Base-by-base conservation (phyloP, 768 basidiomycete genomes). In the Suillus fuscotomentosus region DNA sequence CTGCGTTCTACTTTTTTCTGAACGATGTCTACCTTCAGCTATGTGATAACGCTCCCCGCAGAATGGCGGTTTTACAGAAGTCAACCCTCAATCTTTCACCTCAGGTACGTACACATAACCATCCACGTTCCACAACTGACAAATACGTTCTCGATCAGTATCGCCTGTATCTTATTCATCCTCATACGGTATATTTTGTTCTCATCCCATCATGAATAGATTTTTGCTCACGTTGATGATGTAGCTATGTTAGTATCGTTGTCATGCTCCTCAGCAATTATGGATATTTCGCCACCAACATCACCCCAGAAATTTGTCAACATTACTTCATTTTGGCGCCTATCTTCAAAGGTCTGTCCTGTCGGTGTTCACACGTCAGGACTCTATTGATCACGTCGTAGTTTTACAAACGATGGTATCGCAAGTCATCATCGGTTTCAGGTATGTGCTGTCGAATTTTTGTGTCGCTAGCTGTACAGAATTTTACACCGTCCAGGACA, bases 331-430 rank as follows among this genome's bases (percentile, higher is more conserved):
- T 86, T 10, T 66, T 84, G 14, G 79, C 86, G 0, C 85, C 88
- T 14, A 70, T 81, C 17, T 85, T 89, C 72, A 90, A 90, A 83
- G 88, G 89, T 86, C 54, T 27, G 43, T 53, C 36, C 7, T 5
- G 8, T 11, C 24, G n/a, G 27, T 17, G 60, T 22, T 57, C 15
- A 27, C 3, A 1, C 5, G 14, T 47, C 20, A 56, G 13, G 22
- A n/a, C 15, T 36, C 61, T 72, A 24, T 67, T 63, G 56, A 24
- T 45, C 22, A n/a, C 3, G 9, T 54, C 61, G 9, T 63, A 90
- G 89, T 86, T 5, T 15, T 88, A 9, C 89, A 90, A 73, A 77
- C 79, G 0, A 86, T 86, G 82, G 77, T 88, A 50, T 89, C 88
- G 5, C 88, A 91, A 70, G 76, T 81, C 11, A 89, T 91, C 62